These are phyloP conservation scores for Kockovaella imperatae DNA, from an alignment of 768 basidiomycete genomes.

Conservation along the genomic window DNA sequence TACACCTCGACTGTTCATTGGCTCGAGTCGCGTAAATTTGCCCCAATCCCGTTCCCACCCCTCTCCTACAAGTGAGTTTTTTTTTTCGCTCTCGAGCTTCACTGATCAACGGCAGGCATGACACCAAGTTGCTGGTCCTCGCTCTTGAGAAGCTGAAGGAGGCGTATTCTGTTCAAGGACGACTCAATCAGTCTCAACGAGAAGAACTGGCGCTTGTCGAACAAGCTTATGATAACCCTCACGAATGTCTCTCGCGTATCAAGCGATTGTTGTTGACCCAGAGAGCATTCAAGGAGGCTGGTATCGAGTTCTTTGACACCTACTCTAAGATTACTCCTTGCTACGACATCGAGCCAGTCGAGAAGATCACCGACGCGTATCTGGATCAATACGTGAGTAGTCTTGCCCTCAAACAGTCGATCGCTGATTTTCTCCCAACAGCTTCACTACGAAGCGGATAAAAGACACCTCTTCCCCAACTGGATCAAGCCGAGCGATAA, in stretches of 20 bases:
- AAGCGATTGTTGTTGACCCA: constrained; percentile 94
- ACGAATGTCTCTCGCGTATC: constrained; percentile 97
- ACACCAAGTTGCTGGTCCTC: constrained; percentile 91
- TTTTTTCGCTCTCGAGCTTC: too few species aligned
- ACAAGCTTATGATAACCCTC: constrained; percentile 98
- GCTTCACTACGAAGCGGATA: constrained; percentile 98
- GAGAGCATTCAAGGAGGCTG: constrained; percentile 95
- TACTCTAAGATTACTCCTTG: constrained; percentile 92
- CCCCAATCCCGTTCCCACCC: constrained; percentile 98
- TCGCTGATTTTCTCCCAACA: too few species aligned
- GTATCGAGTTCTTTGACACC: constrained; percentile 89
- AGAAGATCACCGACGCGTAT: constrained; percentile 99
- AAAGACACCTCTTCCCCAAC: constrained; percentile 91
- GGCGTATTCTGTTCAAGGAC: constrained; percentile 95
- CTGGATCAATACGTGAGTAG: too few species aligned
- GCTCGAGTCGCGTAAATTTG: constrained; percentile 93
- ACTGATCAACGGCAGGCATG: too few species aligned
- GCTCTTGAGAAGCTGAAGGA: constrained; percentile 98
- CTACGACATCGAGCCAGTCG: constrained; percentile 98
- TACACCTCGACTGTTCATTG: constrained; percentile 98
- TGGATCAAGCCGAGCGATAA: constrained; percentile 99
- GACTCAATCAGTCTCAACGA: constrained; percentile 94
- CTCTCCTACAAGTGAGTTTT: constrained; percentile 98
- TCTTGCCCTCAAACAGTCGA: too few species aligned
- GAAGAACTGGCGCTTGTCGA: constrained; percentile 97